Base-by-base conservation (phyloP, 768 basidiomycete genomes). In the Rhizopogon vesiculosus region DNA sequence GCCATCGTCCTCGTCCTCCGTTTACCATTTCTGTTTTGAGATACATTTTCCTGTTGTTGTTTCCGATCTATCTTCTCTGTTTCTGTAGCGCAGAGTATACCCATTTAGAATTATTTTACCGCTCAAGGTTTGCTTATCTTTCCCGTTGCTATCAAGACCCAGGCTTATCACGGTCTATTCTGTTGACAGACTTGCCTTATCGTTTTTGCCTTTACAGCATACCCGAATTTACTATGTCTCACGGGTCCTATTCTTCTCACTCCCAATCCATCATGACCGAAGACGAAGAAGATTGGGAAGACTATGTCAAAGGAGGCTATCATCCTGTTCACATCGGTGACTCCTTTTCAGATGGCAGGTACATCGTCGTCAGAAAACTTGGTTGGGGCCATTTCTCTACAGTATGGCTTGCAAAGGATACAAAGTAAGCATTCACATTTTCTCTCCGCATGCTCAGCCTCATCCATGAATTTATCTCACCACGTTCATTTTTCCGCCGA, bases 251-350 rank as follows among this genome's bases (percentile, higher is more conserved):
- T 76, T 86, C 87, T 60, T 87, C 85, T 71, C 81, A 74, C 77
- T 85, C 75, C 75, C 81, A 75, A 68, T 89, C 87, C 69, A 79
- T 89, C 78, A 87, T 89, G 86, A 89, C 88, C 48, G 89, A 91
- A 76, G 89, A 92, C 75, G 90, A 91, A 72, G 93, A 96, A 73
- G 93, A 94, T 67, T 89, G 88, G 81, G 92, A 95, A 74, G 93
- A 94, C 72, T 89, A 85, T 67, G 81, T 84, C 69, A 82, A 86
- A 46, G 86, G 90, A 56, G 90, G 90, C 35, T 92, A 92, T 69
- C 90, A 92, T 65, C 90, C 93, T n/a, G 91, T 97, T 48, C 89
- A 93, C 70, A 93, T 98, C 58, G 93, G 95, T 61, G 95, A 98
- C 72, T 68, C 80, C 18, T 96, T 97, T 70, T 90, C 87, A 46